Evolutionary conservation across 208 protist genomes (phyloP), one percentile per base, ranked within the genome.

Genomic region (Wallacemonas sp.): DNA sequence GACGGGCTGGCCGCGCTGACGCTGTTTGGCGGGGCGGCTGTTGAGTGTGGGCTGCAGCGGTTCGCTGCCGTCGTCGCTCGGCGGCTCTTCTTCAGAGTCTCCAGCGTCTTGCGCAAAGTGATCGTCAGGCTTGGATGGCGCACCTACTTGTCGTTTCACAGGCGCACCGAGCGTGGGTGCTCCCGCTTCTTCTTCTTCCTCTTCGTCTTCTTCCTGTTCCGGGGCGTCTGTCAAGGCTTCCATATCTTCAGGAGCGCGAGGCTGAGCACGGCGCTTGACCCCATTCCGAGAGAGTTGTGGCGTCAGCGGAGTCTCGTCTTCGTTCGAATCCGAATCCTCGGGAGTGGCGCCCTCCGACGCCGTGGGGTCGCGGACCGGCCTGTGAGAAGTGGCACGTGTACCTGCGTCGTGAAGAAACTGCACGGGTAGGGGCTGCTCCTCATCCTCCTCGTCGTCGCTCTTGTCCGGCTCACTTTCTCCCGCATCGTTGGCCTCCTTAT

Each of bases 341-440:
- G 19, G 41, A 3, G 41, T 39, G 14, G 41, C 58, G 11, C 6
- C 60, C n/a, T 55, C 47, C 5, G 41, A 53, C n/a, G 38, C 45
- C 5, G 41, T 11, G 26, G 45, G 21, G 8, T 66, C 44, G 26
- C 33, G 22, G 8, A 3, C 17, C 5, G 12, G 26, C 4, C 42
- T 22, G 21, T 44, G 21, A 5, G 41, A 27, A 28, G 34, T 5
- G 28, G 36, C 26, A 14, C 26, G 24, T 11, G 27, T 39, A 33
- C 36, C 46, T 27, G 60, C 44, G 31, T 66, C 34, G 12, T 66
- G 60, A 53, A 68, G 19, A 21, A 70, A 67, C 27, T 26, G 33
- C 1, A 72, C 55, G 8, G 63, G 24, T 5, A 72, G 36, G 15
- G 61, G 66, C 0, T 42, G 42, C n/a, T 78, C 72, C 2, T 66